Conservation (phyloP, 148 eudicot genomes). For the Polygonum maritimum region DNA sequence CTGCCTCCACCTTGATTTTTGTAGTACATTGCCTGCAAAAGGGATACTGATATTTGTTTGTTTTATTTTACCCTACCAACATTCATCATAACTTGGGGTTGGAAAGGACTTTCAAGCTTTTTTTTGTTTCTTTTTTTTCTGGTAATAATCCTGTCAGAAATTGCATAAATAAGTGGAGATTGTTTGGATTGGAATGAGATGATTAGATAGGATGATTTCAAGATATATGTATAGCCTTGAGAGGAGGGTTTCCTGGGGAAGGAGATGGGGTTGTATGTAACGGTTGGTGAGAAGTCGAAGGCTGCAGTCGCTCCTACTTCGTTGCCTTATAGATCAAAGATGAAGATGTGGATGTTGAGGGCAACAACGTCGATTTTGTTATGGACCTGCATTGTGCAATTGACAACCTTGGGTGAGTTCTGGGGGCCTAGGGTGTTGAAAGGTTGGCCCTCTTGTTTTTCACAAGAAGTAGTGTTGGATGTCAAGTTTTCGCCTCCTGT, state of each 20-base stretch:
- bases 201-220: not conserved
- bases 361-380: slow-evolving; percentile 51
- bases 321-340: slow-evolving; percentile 23
- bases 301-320: not conserved
- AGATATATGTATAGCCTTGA: not conserved
- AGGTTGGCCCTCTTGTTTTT: slow-evolving; percentile 70
- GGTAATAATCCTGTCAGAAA: not conserved
- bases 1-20: not conserved
- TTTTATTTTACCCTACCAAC: not conserved
- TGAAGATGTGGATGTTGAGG: slow-evolving; percentile 71
- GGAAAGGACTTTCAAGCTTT: not conserved
- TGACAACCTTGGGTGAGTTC: slow-evolving; percentile 52
- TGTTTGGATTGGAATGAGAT: not conserved
- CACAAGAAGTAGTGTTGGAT: slow-evolving; percentile 40
- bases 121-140: not conserved
- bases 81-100: not conserved
- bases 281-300: not conserved
- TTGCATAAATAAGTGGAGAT: not conserved
- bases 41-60: not conserved
- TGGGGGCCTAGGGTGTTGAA: slow-evolving; percentile 79
- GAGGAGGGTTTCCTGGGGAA: not conserved
- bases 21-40: not conserved
- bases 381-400: slow-evolving; percentile 74
- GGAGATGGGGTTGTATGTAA: slow-evolving; percentile 8
- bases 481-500: slow-evolving; percentile 23